Evolutionary conservation across 805 yeast species (phyloP).

Genomic region (Spathaspora boniae): DNA sequence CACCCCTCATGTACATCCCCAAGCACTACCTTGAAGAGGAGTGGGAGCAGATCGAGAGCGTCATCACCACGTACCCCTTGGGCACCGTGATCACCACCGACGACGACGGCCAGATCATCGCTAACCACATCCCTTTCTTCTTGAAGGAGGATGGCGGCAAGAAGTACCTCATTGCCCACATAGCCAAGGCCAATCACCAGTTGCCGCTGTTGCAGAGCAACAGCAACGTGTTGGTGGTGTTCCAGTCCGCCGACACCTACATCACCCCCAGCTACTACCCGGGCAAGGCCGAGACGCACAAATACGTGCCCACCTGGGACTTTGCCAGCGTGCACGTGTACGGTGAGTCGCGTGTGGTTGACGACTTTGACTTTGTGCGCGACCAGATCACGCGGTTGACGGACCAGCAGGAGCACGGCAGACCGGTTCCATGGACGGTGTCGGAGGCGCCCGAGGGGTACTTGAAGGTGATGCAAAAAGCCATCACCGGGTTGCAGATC

Average conservation of each 20-base stretch:
- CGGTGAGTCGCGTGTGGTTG: constrained; percentile 47
- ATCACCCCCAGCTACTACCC: constrained; percentile 60
- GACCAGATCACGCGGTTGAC: constrained; percentile 43
- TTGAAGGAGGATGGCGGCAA: constrained; percentile 36
- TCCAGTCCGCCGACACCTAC: constrained; percentile 51
- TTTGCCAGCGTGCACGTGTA: constrained; percentile 54
- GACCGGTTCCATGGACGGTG: constrained; percentile 49
- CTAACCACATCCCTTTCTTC: constrained; percentile 57
- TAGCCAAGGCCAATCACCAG: constrained; percentile 53
- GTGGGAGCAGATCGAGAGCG: constrained; percentile 35
- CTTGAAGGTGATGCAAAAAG: constrained; percentile 39
- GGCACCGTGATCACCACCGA: constrained; percentile 46
- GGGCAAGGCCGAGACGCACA: constrained; percentile 52
- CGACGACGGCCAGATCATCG: constrained; percentile 40
- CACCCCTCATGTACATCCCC: constrained; percentile 46
- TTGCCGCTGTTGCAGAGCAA: constrained; percentile 34
- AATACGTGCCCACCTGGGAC: constrained; percentile 71
- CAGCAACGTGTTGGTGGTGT: constrained; percentile 46
- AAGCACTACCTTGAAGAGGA: constrained; percentile 24
- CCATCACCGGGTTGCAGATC: constrained; percentile 55
- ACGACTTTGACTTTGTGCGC: constrained; percentile 44
- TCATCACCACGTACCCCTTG: constrained; percentile 48
- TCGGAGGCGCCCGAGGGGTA: constrained; percentile 54
- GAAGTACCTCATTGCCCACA: constrained; percentile 48
- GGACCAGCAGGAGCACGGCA: constrained; percentile 43